These are phyloP conservation scores for Tulasnella sp. DNA, from an alignment of 768 basidiomycete genomes.

Conservation along the genomic window DNA sequence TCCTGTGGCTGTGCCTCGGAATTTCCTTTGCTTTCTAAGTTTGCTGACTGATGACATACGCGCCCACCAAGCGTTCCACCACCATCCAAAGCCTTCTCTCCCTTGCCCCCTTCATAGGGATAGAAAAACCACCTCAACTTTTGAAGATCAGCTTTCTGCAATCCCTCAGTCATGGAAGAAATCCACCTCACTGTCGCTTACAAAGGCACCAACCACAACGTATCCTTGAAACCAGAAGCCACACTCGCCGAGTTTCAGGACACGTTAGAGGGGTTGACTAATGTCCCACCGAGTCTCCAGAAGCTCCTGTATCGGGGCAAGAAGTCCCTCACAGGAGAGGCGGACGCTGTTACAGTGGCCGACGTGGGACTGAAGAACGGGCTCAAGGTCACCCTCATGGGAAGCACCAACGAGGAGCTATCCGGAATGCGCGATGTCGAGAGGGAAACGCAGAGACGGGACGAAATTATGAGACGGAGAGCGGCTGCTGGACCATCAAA, in stretches of 20 bases:
- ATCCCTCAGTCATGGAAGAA: background rate
- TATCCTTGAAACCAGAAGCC: conserved; percentile 56
- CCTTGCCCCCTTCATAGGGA: background rate
- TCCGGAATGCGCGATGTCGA: conserved; percentile 59
- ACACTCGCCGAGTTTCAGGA: conserved; percentile 58
- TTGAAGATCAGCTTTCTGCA: background rate
- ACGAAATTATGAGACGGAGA: conserved; percentile 62
- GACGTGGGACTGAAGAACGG: conserved; percentile 66
- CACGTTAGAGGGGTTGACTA: conserved; percentile 63
- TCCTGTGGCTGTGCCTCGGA: background rate
- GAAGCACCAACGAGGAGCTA: conserved; percentile 63
- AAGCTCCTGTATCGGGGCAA: conserved; percentile 77
- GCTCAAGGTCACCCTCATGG: conserved; percentile 69
- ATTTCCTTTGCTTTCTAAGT: background rate
- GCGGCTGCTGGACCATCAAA: conserved; percentile 61
- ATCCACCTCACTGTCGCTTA: conserved; percentile 24
- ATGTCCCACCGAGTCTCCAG: conserved; percentile 66
- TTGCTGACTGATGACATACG: background rate
- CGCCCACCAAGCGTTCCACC: background rate
- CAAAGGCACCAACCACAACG: conserved; percentile 42
- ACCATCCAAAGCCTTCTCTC: background rate
- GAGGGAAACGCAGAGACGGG: conserved; percentile 58
- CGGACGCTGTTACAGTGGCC: conserved; percentile 44
- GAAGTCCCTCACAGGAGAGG: conserved; percentile 44
- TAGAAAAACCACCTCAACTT: background rate